phyloP scores from a whole-genome alignment of 306 rosid genomes.

The Quercus gilva region DNA sequence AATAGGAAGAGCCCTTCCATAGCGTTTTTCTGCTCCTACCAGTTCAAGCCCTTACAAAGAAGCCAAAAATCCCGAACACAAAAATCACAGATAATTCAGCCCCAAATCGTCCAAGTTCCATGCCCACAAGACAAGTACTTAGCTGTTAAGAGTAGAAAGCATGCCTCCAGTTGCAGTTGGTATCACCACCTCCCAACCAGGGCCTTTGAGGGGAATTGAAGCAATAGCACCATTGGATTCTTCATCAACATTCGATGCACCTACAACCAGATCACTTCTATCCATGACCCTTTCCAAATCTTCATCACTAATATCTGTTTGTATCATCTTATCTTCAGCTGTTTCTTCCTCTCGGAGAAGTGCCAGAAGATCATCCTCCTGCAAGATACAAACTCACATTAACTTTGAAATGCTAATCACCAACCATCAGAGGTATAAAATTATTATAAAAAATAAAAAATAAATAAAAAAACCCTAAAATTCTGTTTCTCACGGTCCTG shows the following conservation, averaged over 20 bases:
- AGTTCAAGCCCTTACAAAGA: slow-evolving; percentile 1
- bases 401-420: neutral
- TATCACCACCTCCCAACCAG: slow-evolving; percentile 97
- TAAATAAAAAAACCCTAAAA: neutral
- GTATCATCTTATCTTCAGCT: slow-evolving; percentile 80
- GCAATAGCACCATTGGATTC: slow-evolving; percentile 10
- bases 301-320: slow-evolving; percentile 61
- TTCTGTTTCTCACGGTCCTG: neutral
- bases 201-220: slow-evolving; percentile 62
- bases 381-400: neutral
- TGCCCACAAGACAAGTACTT: slow-evolving; percentile 1
- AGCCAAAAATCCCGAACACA: neutral
- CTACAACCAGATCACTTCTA: slow-evolving; percentile 65
- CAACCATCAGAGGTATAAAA: neutral
- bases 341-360: slow-evolving; percentile 74
- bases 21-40: neutral
- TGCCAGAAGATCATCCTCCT: slow-evolving; percentile 71
- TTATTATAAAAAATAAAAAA: neutral
- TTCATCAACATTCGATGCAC: slow-evolving; percentile 11
- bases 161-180: slow-evolving; percentile 69
- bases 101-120: neutral
- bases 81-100: too few relatives aligned
- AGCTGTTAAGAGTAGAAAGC: slow-evolving; percentile 86
- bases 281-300: slow-evolving; percentile 76
- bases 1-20: slow-evolving; percentile 24